Evolutionary conservation across 2,329 filamentous ascomycete species (phyloP), one percentile per base, ranked within the genome.

Genomic region (Chaetoscypha palmicola): DNA sequence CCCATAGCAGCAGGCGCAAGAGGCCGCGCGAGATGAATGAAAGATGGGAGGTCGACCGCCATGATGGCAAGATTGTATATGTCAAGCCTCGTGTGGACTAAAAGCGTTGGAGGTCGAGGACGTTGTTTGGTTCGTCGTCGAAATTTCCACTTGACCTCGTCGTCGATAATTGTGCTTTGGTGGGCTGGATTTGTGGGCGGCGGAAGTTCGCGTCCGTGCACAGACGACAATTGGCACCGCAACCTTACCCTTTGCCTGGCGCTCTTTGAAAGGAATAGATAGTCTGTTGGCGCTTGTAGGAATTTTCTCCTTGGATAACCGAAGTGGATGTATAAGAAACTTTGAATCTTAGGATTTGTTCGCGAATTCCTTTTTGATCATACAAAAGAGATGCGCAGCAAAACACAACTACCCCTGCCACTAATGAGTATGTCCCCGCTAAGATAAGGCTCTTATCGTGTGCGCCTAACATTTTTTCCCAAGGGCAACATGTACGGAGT

Each of bases 11-110:
- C 81, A 57, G 89, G 88, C 66, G 88, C 89, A 62, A 97, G 76
- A 61, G 92, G 92, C 68, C 92, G 82, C 63, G 91, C 83, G 57
- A 98, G 83, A 68, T 98, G 92, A 62, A 97, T 81, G 74, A 95
- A 97, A 54, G 86, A 84, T 67, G 91, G 85, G 61, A 79, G 75
- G 43, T 53, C 72, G 63, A 78, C 72, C 67, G 87, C 83, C 89
- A 94, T 95, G 69, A 62, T 89, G 77, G 68, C 67, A 66, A 54
- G 44, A 40, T 41, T 51, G 28, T 19, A 33, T 28, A 42, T 30
- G 35, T 54, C 46, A 49, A 38, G 40, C 22, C 39, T 31, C 31
- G 31, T 42, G 43, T 17, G 39, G 42, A 46, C 38, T 44, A 31
- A 17, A 26, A 26, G 16, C 21, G n/a, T 30, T 39, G 26, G 46